Base-by-base conservation (phyloP, 1,284 basidiomycete genomes). In the Volvariella surrecta region DNA sequence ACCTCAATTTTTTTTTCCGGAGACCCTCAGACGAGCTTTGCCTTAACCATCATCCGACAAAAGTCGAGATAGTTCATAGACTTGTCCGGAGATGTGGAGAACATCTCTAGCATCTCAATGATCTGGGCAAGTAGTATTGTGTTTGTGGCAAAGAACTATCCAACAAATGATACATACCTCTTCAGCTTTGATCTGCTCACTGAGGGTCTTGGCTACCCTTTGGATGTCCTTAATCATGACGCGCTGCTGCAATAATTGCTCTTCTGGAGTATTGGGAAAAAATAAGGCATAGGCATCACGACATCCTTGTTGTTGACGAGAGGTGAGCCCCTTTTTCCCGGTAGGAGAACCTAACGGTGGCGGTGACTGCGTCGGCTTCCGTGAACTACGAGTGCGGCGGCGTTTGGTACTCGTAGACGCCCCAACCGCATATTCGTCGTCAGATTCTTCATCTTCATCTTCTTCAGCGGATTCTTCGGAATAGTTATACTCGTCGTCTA, bases 61-160 rank as follows among this genome's bases (percentile, higher is more conserved):
- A 89, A 89, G 53, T 88, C 83, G 10, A 61, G 56, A n/a, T 86
- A 64, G 43, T 59, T 62, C 64, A 89, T 70, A 1, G 80, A 73
- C 54, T 77, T 78, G 58, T 86, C 82, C 0, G 72, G 62, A 0
- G 75, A 70, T 1, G 71, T 75, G 1, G 86, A 85, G 56, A 86
- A 89, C 40, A 70, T 68, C 20, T 74, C 70, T 1, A 89, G 63
- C 84, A 89, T 88, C 47, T 86, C 82, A 2, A 81, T 51, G 51
- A 83, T 79, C 85, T 89, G 49, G 37, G 22, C 13, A 9, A 2
- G 18, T n/a, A n/a, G n/a, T n/a, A 38, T 32, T 21, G 17, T n/a
- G 13, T 15, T 11, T 15, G n/a, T n/a, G 10, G 17, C 20, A 9
- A 32, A n/a, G n/a, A n/a, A n/a, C n/a, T n/a, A n/a, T n/a, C 35